Evolutionary conservation across 2,329 filamentous ascomycete species (phyloP).

Genomic region (Xylariales sp.): DNA sequence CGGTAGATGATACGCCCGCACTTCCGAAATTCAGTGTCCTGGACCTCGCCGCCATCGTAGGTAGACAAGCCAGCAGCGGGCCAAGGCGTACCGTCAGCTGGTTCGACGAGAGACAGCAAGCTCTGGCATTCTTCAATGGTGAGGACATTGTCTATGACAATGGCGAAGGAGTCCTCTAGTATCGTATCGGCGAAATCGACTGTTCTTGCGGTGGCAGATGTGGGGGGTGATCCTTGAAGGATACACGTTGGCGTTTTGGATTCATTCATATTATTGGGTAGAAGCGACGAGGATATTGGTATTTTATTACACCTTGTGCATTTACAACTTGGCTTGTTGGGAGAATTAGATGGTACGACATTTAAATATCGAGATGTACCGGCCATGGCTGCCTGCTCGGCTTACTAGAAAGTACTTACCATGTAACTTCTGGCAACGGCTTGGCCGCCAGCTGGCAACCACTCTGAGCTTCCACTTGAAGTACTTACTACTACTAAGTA

Average conservation of each 20-base stretch:
- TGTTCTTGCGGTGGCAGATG: neutral
- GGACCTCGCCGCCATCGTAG: slow-evolving; percentile 7
- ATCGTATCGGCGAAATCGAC: neutral
- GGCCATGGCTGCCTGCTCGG: no score
- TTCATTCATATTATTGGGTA: no score
- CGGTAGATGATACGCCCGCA: slow-evolving; percentile 13
- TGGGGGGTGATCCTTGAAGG: neutral
- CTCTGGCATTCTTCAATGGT: slow-evolving; percentile 10
- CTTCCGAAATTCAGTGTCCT: neutral
- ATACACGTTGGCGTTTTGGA: neutral
- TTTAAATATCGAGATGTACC: no score
- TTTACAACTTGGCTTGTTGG: no score
- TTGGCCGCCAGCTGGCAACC: no score
- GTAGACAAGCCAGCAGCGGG: slow-evolving; percentile 4
- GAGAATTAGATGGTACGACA: no score
- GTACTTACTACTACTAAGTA: no score
- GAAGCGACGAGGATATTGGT: no score
- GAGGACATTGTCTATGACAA: slow-evolving; percentile 12
- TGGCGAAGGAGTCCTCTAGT: slow-evolving; percentile 11
- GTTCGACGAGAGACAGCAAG: slow-evolving; percentile 10
- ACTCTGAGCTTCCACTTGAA: no score
- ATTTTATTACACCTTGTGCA: no score
- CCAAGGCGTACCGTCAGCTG: slow-evolving; percentile 8
- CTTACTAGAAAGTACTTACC: no score
- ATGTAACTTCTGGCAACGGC: no score